Conservation (phyloP, 2,329 filamentous ascomycete genomes). For the Diaporthe aspalathi region DNA sequence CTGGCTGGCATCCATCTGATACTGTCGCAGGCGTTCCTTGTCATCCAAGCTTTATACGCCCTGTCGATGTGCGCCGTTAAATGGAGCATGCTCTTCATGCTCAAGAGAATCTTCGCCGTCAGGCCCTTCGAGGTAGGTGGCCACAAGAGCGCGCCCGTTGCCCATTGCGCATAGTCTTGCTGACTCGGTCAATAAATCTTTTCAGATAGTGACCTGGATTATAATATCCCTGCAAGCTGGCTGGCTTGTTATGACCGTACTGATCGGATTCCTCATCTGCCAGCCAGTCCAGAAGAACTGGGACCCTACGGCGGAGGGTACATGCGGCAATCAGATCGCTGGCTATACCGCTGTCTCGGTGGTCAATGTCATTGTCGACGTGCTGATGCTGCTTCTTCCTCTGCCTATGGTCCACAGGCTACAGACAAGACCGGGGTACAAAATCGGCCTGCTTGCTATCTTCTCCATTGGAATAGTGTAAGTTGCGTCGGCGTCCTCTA, state of each 20-base stretch:
- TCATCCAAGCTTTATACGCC: slow-evolving; percentile 28
- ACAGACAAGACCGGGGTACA: slow-evolving; percentile 48
- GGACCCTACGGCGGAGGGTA: slow-evolving; percentile 45
- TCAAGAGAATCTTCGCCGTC: slow-evolving; percentile 36
- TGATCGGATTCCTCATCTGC: slow-evolving; percentile 44
- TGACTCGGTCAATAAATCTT: neutral
- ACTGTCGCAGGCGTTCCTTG: slow-evolving; percentile 28
- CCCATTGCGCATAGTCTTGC: neutral
- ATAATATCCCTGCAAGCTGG: slow-evolving; percentile 33
- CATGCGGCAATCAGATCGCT: slow-evolving; percentile 51
- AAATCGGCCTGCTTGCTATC: slow-evolving; percentile 45
- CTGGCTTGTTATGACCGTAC: slow-evolving; percentile 35
- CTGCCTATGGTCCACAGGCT: slow-evolving; percentile 51
- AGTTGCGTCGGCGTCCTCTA: slow-evolving; percentile 13
- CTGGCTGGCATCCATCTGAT: neutral
- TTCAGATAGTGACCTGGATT: slow-evolving; percentile 30
- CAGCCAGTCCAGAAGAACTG: slow-evolving; percentile 43
- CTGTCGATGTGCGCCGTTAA: slow-evolving; percentile 35
- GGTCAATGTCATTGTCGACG: slow-evolving; percentile 54
- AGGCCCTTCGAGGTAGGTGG: slow-evolving; percentile 28
- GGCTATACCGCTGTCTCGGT: slow-evolving; percentile 54
- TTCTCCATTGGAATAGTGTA: slow-evolving; percentile 47
- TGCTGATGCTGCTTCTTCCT: slow-evolving; percentile 52
- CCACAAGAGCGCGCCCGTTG: neutral
- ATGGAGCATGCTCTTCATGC: slow-evolving; percentile 37